These are phyloP conservation scores for Aspergillus fijiensis DNA, from an alignment of 2,329 filamentous ascomycete genomes.

Conservation along the genomic window DNA sequence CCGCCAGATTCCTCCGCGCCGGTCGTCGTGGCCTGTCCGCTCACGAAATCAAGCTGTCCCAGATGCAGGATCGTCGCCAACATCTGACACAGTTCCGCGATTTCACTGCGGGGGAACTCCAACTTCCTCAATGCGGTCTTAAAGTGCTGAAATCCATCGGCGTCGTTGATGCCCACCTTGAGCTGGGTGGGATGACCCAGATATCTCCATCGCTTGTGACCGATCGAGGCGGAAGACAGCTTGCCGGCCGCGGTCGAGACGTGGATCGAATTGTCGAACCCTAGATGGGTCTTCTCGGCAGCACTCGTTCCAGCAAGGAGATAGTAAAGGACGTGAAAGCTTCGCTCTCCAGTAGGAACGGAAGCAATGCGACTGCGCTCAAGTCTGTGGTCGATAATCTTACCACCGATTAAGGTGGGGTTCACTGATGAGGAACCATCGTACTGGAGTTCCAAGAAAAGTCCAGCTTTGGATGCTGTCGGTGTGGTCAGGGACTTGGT, in stretches of 20 bases:
- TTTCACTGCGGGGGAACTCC: constrained; percentile 88
- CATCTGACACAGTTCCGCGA: constrained; percentile 95
- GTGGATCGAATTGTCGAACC: constrained; percentile 54
- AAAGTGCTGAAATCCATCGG: constrained; percentile 94
- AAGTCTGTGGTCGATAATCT: constrained; percentile 87
- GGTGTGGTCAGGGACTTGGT: constrained; percentile 96
- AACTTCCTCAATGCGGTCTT: constrained; percentile 92
- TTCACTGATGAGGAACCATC: constrained; percentile 82
- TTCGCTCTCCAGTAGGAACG: constrained; percentile 92
- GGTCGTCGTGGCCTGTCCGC: constrained; percentile 72
- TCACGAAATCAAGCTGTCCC: constrained; percentile 92
- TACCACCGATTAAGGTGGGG: constrained; percentile 87
- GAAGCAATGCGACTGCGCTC: constrained; percentile 88
- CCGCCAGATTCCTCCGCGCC: constrained; percentile 89
- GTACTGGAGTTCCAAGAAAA: constrained; percentile 96
- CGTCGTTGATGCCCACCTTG: constrained; percentile 94
- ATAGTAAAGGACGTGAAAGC: constrained; percentile 96
- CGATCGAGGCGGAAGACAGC: constrained; percentile 53
- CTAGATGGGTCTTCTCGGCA: constrained; percentile 84
- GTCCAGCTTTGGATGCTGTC: constrained; percentile 89
- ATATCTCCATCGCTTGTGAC: constrained; percentile 90
- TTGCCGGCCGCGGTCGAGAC: constrained; percentile 46
- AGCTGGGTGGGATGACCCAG: constrained; percentile 94
- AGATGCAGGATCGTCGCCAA: constrained; percentile 94
- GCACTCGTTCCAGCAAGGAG: constrained; percentile 86